Base-by-base conservation (phyloP, 2,329 filamentous ascomycete species). In the Trichoderma brevicompactum region DNA sequence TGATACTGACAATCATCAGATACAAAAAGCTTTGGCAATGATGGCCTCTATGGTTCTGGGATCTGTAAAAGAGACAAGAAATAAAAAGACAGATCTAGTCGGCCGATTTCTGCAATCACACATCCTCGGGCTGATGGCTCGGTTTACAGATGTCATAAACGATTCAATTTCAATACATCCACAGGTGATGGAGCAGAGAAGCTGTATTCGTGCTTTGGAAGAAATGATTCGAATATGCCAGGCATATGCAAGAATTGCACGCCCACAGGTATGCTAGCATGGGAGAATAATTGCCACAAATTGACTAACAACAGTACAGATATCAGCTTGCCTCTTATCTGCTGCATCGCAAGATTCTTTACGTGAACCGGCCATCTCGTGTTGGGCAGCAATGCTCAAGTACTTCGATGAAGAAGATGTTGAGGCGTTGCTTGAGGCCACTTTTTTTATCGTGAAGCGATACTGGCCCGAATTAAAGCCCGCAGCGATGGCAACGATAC, bases 261-360 rank as follows among this genome's bases (percentile, higher is more conserved):
- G 97, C 46, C 94, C 95, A 23, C 94, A 97, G 81, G 91, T 92
- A 77, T 70, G 82, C 23, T 15, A 13, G n/a, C 15, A 19, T 34
- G 17, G 9, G 54, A 7, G 44, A 1, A 44, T 3, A 36, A 43
- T 15, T 38, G 28, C 65, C n/a, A 67, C 38, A 38, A 10, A 28
- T 59, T 4, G 10, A 19, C 54, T 68, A 17, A 55, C 10, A 12
- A 7, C 19, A 13, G 10, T 43, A 64, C 72, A 94, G 88, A 94
- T 98, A 64, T 92, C 92, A 69, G 93, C 94, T n/a, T 97, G 92
- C 74, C 81, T 99, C 12, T 88, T 96, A 68, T 93, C 92, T 23
- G 93, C 93, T 0, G 85, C 98, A 66, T 84, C 90, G 15, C 86
- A 91, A 58, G 83, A 88, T 50, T 85, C 89, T 53, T 82, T 99